Evolutionary conservation across 495 filamentous ascomycete species (phyloP).

Genomic region (Penicillium bialowiezense): DNA sequence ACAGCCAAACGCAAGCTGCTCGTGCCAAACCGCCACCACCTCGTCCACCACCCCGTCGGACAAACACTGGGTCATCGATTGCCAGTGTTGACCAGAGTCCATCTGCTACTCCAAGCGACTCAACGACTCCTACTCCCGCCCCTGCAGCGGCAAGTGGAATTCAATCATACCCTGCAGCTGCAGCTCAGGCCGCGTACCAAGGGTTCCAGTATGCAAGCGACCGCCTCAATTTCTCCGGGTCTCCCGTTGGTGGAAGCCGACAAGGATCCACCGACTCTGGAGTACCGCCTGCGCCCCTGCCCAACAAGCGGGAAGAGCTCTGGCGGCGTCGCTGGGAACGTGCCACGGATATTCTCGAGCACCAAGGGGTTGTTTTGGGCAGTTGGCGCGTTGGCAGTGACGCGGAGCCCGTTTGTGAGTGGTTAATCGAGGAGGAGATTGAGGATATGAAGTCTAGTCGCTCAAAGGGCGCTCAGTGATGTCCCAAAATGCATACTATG

Average conservation of each 20-base stretch:
- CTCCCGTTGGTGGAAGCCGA: constrained; percentile 17
- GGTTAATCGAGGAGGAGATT: constrained; percentile 48
- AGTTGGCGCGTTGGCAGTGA: constrained; percentile 87
- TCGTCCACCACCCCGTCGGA: constrained; percentile 36
- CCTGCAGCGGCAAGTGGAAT: constrained; percentile 16
- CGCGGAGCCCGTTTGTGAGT: constrained; percentile 57
- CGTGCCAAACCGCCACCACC: constrained; percentile 28
- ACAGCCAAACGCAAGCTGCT: constrained; percentile 5
- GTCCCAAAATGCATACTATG: background rate
- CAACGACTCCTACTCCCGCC: background rate
- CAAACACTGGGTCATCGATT: constrained; percentile 27
- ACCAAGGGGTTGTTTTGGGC: constrained; percentile 68
- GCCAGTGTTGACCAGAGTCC: constrained; percentile 7
- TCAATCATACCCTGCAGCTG: constrained; percentile 31
- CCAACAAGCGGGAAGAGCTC: constrained; percentile 76
- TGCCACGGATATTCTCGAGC: constrained; percentile 67
- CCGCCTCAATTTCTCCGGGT: constrained; percentile 23
- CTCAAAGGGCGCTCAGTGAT: background rate
- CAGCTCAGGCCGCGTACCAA: constrained; percentile 29
- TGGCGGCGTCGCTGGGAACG: constrained; percentile 78
- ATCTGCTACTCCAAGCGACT: constrained; percentile 11
- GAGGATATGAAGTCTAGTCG: constrained; percentile 15
- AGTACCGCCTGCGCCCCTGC: constrained; percentile 26
- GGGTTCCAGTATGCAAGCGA: constrained; percentile 36
- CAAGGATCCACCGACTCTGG: constrained; percentile 28